Conservation (phyloP, 129 eudicot species). For the Rutidosis leptorrhynchoides region DNA sequence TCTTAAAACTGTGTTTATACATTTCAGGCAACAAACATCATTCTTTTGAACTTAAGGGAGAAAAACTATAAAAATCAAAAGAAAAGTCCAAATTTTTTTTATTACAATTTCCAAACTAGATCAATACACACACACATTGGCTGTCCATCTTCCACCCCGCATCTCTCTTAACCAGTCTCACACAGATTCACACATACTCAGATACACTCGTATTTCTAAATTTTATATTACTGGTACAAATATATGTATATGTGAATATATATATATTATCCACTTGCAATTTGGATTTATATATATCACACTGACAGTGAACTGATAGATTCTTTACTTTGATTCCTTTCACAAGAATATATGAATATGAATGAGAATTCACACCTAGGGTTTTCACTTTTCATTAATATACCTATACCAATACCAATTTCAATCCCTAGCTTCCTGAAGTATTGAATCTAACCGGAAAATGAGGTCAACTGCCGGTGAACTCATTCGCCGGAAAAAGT, state of each 20-base stretch:
- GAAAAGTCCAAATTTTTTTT: slow-evolving; percentile 21
- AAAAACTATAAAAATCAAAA: neutral
- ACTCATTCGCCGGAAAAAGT: slow-evolving; percentile 25
- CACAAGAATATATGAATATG: slow-evolving; percentile 1
- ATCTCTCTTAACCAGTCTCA: neutral
- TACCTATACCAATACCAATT: neutral
- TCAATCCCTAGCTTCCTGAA: slow-evolving; percentile 23
- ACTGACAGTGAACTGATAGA: slow-evolving; percentile 13
- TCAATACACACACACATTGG: slow-evolving; percentile 24
- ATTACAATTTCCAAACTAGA: slow-evolving; percentile 30
- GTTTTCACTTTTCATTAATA: slow-evolving; percentile 27
- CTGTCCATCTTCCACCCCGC: slow-evolving; percentile 24
- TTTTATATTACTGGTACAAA: neutral
- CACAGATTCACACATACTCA: slow-evolving; percentile 14
- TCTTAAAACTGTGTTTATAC: too few relatives aligned
- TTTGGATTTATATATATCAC: neutral
- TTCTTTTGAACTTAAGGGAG: neutral
- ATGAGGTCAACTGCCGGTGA: slow-evolving; percentile 51
- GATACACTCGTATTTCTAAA: slow-evolving; percentile 1
- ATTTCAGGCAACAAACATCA: neutral
- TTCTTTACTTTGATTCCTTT: slow-evolving; percentile 33
- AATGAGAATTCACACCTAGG: slow-evolving; percentile 42
- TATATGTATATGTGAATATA: neutral
- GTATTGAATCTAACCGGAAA: slow-evolving; percentile 11
- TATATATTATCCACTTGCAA: neutral